These are phyloP conservation scores for Cladophialophora chaetospira DNA, from an alignment of 2,329 filamentous ascomycete species.

Conservation along the genomic window DNA sequence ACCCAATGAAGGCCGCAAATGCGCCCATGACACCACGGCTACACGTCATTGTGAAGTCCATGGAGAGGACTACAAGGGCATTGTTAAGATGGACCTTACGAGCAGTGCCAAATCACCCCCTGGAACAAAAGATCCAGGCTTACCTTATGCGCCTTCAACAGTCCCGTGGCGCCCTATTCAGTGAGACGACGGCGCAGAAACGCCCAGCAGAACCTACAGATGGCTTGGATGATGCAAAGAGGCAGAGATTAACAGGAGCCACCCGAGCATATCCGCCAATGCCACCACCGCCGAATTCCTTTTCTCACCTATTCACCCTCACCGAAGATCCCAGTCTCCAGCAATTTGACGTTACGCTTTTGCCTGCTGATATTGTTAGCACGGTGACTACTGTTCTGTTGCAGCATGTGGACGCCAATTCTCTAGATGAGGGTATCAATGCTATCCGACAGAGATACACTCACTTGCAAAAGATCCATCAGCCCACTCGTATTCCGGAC, in stretches of 20 bases:
- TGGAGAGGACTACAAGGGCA: conserved; percentile 89
- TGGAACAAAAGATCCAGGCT: conserved; percentile 78
- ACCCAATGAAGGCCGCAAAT: conserved; percentile 79
- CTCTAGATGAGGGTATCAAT: conserved; percentile 72
- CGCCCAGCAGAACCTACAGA: conserved; percentile 73
- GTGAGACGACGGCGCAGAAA: conserved; percentile 71
- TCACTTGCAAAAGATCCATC: conserved; percentile 38
- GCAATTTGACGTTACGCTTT: conserved; percentile 77
- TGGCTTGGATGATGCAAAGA: conserved; percentile 74
- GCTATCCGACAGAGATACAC: conserved; percentile 43
- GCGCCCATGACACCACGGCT: conserved; percentile 75
- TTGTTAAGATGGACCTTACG: conserved; percentile 81
- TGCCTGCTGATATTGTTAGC: conserved; percentile 74
- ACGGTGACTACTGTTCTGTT: conserved; percentile 82
- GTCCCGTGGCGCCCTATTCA: conserved; percentile 74
- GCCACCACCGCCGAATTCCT: conserved; percentile 72
- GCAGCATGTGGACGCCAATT: conserved; percentile 66
- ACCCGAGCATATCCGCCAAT: conserved; percentile 66
- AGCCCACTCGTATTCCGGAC: conserved; percentile 35
- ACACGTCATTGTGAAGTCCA: conserved; percentile 83
- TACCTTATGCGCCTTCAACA: conserved; percentile 82
- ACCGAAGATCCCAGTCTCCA: conserved; percentile 73
- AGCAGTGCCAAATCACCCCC: conserved; percentile 78
- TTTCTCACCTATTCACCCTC: conserved; percentile 84
- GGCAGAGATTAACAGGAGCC: conserved; percentile 67